Conservation (phyloP, 192 early-diverging fungal genomes). For the Umbelopsis isabellina region DNA sequence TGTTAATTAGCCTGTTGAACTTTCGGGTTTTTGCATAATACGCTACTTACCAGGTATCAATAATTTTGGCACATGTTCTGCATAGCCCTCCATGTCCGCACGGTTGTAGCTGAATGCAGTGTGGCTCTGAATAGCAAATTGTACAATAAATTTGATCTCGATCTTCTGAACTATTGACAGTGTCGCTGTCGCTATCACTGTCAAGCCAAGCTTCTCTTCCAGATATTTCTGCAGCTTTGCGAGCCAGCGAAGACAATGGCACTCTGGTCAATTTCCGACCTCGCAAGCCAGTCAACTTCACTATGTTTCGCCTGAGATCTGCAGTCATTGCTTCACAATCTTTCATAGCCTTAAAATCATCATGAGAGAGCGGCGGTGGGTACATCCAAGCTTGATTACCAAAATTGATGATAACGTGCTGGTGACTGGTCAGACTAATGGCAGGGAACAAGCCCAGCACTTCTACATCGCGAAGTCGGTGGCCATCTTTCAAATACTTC, state of each 20-base stretch:
- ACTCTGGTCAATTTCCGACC: conserved; percentile 1
- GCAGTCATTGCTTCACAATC: conserved; percentile 2
- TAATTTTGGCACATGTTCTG: conserved; percentile 26
- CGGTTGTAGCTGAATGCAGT: conserved; percentile 30
- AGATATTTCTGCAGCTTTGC: conserved; percentile 1
- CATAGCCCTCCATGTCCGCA: conserved; percentile 37
- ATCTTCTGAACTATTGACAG: neutral
- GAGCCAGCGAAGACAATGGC: neutral
- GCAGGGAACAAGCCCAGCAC: conserved; percentile 66
- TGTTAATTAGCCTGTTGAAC: neutral
- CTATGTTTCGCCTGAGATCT: conserved; percentile 1
- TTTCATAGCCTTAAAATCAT: conserved; percentile 2
- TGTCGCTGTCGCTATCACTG: conserved; percentile 5
- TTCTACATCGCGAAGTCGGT: conserved; percentile 41
- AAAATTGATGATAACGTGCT: conserved; percentile 73
- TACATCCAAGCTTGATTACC: conserved; percentile 54
- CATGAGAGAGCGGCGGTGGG: conserved; percentile 32
- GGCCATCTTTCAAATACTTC: neutral
- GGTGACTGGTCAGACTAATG: conserved; percentile 71
- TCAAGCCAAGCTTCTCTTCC: neutral
- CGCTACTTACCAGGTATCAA: conserved; percentile 31
- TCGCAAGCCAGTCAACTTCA: conserved; percentile 1
- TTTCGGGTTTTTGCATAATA: neutral
- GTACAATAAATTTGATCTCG: conserved; percentile 27
- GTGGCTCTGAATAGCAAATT: conserved; percentile 39